Evolutionary conservation across 495 filamentous ascomycete genomes (phyloP), one percentile per base, ranked within the genome.

Genomic region (Astrocystis sublimbata): DNA sequence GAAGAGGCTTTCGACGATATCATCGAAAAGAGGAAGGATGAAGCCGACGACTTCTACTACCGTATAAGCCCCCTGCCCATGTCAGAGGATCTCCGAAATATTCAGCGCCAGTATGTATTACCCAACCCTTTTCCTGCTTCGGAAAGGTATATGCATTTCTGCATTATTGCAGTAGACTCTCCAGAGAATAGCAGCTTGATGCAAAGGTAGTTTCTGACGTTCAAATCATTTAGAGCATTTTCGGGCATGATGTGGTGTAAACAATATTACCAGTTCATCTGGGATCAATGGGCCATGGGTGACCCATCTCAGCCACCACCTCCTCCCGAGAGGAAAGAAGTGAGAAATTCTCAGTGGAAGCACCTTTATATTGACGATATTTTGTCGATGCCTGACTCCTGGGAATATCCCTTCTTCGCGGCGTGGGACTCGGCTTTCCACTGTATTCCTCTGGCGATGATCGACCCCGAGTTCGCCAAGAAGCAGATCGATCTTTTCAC

Each of bases 371-470:
- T 96, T 59, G 93, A 98, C 68, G 93, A 97, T 68, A 90, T 98
- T 42, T 78, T 98, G 2, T 96, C 92, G 0, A 97, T 98, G 93
- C 93, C 93, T 5, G 93, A 98, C 68, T 96, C 92, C 0, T 98
- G 93, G 93, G 93, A 98, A 69, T 98, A 98, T 70, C 93, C 93
- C 0, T 98, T 98, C 81, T 98, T 98, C 73, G 93, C 93, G 13
- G 93, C 93, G 1, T 98, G 93, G 93, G 93, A 98, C 68, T 92
- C 92, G 38, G 93, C 92, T 3, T 98, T 97, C 78, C 93, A 98
- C 72, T 94, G 91, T 69, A 96, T 98, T 65, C 92, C 93, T 2
- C 76, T 98, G 61, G 90, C 93, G 8, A 96, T 97, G 93, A 92
- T 97, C 55, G 93, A 97, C 65, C 93, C 93, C 0, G 93, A 97